Conservation (phyloP, 1,284 basidiomycete genomes). For the Trichosporon sp. region DNA sequence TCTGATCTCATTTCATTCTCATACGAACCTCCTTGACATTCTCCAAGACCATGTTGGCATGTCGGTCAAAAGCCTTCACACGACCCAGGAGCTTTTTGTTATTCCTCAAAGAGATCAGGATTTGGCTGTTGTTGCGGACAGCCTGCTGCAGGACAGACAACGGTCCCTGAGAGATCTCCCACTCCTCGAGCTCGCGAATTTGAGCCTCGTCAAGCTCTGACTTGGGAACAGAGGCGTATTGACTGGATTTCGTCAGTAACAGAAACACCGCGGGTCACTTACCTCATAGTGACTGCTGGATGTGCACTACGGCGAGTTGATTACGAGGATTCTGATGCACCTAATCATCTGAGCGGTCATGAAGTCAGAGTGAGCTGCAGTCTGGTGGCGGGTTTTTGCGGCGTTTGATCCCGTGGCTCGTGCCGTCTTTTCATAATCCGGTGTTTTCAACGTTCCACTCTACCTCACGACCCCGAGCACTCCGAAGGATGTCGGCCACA, state of each 20-base stretch:
- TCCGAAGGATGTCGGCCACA: slow-evolving; percentile 21
- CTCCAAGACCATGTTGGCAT: slow-evolving; percentile 97
- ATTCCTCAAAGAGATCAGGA: slow-evolving; percentile 94
- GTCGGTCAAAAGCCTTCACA: slow-evolving; percentile 98
- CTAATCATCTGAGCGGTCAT: background rate
- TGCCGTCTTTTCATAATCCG: background rate
- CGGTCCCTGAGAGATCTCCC: slow-evolving; percentile 94
- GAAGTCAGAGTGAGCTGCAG: background rate
- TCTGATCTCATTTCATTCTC: background rate
- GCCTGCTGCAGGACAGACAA: slow-evolving; percentile 97
- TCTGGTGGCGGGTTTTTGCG: background rate
- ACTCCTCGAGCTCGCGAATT: slow-evolving; percentile 89
- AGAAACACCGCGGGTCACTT: background rate
- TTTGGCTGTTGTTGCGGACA: slow-evolving; percentile 95
- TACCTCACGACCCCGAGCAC: background rate
- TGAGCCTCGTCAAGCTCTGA: slow-evolving; percentile 97
- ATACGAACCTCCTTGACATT: slow-evolving; percentile 82
- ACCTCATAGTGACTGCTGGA: slow-evolving; percentile 7
- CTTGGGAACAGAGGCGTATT: slow-evolving; percentile 93
- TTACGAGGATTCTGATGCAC: background rate
- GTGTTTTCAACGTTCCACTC: background rate
- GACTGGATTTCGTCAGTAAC: slow-evolving; percentile 55
- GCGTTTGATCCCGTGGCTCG: slow-evolving; percentile 4
- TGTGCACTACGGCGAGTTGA: background rate
- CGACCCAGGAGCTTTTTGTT: slow-evolving; percentile 97